Percentiles rank a stretch among this genome's conserved stretches.
Evolutionary conservation across 768 basidiomycete species (phyloP).

Genomic region (Mycena leptocephala): DNA sequence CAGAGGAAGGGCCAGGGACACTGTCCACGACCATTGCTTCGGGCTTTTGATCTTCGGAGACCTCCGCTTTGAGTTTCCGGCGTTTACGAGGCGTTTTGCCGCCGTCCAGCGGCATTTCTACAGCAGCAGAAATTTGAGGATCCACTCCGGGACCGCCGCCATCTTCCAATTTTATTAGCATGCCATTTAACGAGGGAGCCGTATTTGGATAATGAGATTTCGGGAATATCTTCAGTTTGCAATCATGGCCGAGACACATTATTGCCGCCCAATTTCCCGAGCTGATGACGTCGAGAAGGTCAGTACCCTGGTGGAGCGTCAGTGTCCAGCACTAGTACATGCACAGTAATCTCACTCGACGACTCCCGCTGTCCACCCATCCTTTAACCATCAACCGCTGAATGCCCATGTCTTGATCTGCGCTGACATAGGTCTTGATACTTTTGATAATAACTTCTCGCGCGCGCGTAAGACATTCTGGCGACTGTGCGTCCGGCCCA

Average conservation of each 20-base stretch:
- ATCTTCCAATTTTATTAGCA: slow-evolving; percentile 7
- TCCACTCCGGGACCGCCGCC: neutral
- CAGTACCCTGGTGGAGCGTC: neutral
- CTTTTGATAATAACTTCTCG: slow-evolving; percentile 8
- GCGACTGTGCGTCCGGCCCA: slow-evolving; percentile 8
- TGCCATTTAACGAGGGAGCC: neutral
- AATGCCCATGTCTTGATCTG: neutral
- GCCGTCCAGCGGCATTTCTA: neutral
- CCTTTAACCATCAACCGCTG: slow-evolving; percentile 14
- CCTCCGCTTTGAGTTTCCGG: neutral
- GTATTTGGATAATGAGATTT: neutral
- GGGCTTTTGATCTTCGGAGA: neutral
- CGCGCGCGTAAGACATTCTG: slow-evolving; percentile 22
- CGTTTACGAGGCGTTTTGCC: neutral
- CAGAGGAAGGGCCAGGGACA: no score
- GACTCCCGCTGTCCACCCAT: slow-evolving; percentile 24
- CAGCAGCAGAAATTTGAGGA: neutral
- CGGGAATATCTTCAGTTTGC: slow-evolving; percentile 18
- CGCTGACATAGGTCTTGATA: slow-evolving; percentile 16
- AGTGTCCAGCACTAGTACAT: neutral
- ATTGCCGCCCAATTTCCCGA: slow-evolving; percentile 20
- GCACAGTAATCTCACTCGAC: slow-evolving; percentile 4
- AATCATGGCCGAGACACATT: slow-evolving; percentile 29
- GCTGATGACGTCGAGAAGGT: neutral
- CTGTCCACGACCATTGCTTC: no score